Conservation (phyloP, 2,329 filamentous ascomycete genomes). For the Fusarium nelsonii region DNA sequence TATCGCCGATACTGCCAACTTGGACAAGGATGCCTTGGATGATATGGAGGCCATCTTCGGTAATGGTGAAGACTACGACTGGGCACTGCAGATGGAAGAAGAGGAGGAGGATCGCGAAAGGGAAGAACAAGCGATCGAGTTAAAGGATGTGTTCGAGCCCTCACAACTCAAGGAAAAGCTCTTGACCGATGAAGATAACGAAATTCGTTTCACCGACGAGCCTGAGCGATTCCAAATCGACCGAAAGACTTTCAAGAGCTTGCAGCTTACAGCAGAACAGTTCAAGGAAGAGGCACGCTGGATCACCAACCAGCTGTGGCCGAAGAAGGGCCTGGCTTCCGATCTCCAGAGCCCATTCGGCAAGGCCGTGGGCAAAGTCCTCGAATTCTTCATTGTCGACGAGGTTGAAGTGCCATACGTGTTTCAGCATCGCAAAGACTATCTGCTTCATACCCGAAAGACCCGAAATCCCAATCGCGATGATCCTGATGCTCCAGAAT, state of each 20-base stretch:
- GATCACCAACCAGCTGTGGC: slow-evolving; percentile 91
- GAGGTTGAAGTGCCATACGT: slow-evolving; percentile 97
- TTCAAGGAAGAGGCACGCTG: slow-evolving; percentile 91
- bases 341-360: slow-evolving; percentile 86
- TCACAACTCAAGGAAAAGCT: slow-evolving; percentile 94
- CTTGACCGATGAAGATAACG: slow-evolving; percentile 94
- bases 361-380: slow-evolving; percentile 88
- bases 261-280: slow-evolving; percentile 84
- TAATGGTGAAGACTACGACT: slow-evolving; percentile 94
- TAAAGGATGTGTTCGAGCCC: slow-evolving; percentile 98
- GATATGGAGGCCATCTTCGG: slow-evolving; percentile 98
- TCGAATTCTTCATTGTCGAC: slow-evolving; percentile 95
- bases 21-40: slow-evolving; percentile 92
- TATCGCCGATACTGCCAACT: slow-evolving; percentile 81
- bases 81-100: slow-evolving; percentile 90
- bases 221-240: slow-evolving; percentile 96
- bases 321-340: slow-evolving; percentile 80
- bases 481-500: slow-evolving; percentile 78
- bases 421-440: slow-evolving; percentile 98
- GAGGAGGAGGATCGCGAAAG: slow-evolving; percentile 83
- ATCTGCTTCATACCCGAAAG: slow-evolving; percentile 89
- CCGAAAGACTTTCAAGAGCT: slow-evolving; percentile 85
- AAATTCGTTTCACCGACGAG: slow-evolving; percentile 88
- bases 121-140: slow-evolving; percentile 86
- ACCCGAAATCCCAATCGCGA: slow-evolving; percentile 70